Evolutionary conservation across 1,284 basidiomycete genomes (phyloP).

Genomic region (Farysia itapuensis): DNA sequence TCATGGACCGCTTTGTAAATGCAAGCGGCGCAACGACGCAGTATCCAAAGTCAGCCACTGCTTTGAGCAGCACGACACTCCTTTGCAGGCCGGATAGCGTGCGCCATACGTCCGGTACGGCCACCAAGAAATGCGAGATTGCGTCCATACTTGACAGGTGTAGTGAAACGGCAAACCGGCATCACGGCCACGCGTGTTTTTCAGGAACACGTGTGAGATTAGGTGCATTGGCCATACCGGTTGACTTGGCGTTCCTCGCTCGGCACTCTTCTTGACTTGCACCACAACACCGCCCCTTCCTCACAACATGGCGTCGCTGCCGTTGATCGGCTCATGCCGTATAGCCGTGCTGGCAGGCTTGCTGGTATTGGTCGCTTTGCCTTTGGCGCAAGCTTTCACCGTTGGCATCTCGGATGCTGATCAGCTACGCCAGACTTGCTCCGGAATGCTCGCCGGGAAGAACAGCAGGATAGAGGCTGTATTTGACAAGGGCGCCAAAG

Average conservation of each 20-base stretch:
- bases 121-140: conserved; percentile 5
- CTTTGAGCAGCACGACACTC: conserved; percentile 15
- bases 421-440: conserved; percentile 76
- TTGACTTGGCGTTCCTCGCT: no score
- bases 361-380: no score
- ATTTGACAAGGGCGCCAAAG: conserved; percentile 75
- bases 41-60: conserved; percentile 16
- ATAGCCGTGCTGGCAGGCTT: no score
- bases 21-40: conserved; percentile 15
- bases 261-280: no score
- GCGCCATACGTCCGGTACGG: conserved; percentile 15
- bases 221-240: no score
- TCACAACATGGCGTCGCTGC: no score
- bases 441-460: conserved; percentile 84
- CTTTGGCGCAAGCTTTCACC: conserved; percentile 27
- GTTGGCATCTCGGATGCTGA: conserved; percentile 65
- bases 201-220: no score
- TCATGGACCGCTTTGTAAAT: conserved; percentile 14
- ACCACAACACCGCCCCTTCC: no score
- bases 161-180: no score
- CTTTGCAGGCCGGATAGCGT: conserved; percentile 12
- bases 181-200: no score
- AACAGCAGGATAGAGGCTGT: conserved; percentile 74
- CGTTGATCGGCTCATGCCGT: no score
- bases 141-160: conserved; percentile 9